Evolutionary conservation across 768 basidiomycete genomes (phyloP).

Genomic region (Cystofilobasidium capitatum): DNA sequence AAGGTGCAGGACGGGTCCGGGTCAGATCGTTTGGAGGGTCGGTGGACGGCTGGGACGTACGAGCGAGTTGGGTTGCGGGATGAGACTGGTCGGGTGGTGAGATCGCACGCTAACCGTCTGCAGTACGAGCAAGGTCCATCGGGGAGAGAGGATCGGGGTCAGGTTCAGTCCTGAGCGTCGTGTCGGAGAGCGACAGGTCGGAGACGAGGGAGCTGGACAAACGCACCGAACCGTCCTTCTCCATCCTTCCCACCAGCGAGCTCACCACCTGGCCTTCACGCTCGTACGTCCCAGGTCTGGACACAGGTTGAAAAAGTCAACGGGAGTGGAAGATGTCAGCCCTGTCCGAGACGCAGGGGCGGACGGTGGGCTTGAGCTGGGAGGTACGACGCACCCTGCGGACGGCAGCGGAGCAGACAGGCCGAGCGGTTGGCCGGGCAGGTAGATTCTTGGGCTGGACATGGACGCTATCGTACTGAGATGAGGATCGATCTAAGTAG

Average conservation of each 20-base stretch:
- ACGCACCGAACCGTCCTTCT: slow-evolving; percentile 19
- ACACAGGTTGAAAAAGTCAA: neutral
- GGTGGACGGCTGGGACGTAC: neutral
- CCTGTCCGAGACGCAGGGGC: neutral
- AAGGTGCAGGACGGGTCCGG: too few species aligned
- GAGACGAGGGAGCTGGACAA: too few species aligned
- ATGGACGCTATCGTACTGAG: too few species aligned
- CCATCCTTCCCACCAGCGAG: slow-evolving; percentile 7
- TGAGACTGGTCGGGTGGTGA: neutral
- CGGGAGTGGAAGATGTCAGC: neutral
- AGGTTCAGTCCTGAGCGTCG: neutral
- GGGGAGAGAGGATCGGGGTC: neutral
- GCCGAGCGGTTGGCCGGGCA: slow-evolving; percentile 15
- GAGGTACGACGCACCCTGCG: slow-evolving; percentile 14
- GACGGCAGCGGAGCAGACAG: neutral
- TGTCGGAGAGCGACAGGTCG: neutral
- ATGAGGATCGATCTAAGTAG: too few species aligned
- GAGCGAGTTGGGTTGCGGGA: slow-evolving; percentile 22
- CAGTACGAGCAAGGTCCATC: too few species aligned
- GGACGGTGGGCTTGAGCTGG: too few species aligned
- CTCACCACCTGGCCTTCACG: neutral
- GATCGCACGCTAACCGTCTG: slow-evolving; percentile 4
- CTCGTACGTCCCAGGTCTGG: slow-evolving; percentile 10
- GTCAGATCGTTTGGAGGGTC: neutral
- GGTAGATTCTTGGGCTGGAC: too few species aligned